Evolutionary conservation across 352 stramenopile species (phyloP).

Genomic region (Globisporangium splendens): DNA sequence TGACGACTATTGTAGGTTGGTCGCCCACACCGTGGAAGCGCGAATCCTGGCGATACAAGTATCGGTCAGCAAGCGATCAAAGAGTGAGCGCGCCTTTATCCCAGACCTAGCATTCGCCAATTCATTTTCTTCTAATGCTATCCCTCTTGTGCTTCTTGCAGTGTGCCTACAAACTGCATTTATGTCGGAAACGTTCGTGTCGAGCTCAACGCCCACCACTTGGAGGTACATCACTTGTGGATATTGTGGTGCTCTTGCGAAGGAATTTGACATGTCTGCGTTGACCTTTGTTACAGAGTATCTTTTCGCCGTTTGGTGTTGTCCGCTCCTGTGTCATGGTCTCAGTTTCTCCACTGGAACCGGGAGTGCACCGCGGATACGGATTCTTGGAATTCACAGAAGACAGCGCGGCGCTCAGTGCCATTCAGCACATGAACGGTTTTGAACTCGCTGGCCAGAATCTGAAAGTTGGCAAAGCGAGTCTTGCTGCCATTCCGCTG

Average conservation of each 20-base stretch:
- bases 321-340: conserved; percentile 69
- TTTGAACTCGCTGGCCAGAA: conserved; percentile 74
- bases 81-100: conserved; percentile 31
- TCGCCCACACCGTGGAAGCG: conserved; percentile 69
- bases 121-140: not conserved
- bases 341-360: conserved; percentile 49
- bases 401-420: conserved; percentile 50
- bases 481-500: conserved; percentile 55
- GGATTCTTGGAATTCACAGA: conserved; percentile 74
- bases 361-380: conserved; percentile 61
- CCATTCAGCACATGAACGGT: conserved; percentile 82
- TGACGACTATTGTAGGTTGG: conserved; percentile 38
- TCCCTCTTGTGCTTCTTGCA: conserved; percentile 7
- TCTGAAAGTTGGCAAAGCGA: conserved; percentile 78
- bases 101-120: conserved; percentile 1
- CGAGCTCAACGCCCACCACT: conserved; percentile 72
- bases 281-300: conserved; percentile 34
- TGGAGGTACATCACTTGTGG: conserved; percentile 35
- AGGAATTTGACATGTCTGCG: no score
- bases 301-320: conserved; percentile 73
- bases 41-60: conserved; percentile 50
- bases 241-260: not conserved
- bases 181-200: conserved; percentile 69
- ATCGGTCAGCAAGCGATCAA: conserved; percentile 80
- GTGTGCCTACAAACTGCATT: conserved; percentile 67